Percentiles rank a stretch among this genome's conserved stretches.
phyloP scores from a whole-genome alignment of 176 grass and related monocot species.

The Triticum timopheevii region DNA sequence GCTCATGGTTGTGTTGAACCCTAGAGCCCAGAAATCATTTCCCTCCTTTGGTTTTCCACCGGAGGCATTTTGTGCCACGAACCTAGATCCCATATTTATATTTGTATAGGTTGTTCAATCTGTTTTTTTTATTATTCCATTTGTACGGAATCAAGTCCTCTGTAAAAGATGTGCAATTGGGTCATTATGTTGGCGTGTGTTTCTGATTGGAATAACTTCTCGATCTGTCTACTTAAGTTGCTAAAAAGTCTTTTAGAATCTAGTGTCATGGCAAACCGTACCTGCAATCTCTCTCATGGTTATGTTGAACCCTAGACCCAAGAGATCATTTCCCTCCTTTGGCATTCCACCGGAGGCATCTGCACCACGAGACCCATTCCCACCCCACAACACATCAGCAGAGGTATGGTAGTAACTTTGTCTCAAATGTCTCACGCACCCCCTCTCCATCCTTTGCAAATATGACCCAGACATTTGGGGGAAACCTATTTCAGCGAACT shows the following conservation, averaged over 20 bases:
- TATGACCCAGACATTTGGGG: background rate
- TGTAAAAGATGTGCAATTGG: constrained; percentile 14
- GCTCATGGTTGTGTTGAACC: background rate
- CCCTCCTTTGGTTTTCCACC: background rate
- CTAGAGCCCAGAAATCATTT: background rate
- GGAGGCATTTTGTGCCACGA: background rate
- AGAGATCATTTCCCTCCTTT: background rate
- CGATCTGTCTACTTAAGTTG: background rate
- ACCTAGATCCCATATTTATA: too few relatives aligned
- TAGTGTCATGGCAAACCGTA: constrained; percentile 3
- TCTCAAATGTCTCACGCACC: background rate
- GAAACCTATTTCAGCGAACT: background rate
- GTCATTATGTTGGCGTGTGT: background rate
- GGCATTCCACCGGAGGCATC: background rate
- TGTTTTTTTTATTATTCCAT: background rate
- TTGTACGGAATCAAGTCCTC: background rate
- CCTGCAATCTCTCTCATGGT: background rate
- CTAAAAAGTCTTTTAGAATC: background rate
- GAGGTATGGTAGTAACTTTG: background rate
- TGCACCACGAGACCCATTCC: background rate
- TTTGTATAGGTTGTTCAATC: constrained; percentile 1
- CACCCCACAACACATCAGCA: background rate
- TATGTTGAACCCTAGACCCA: background rate
- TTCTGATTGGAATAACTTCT: background rate
- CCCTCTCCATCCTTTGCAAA: background rate